These are phyloP conservation scores for Actinomortierella ambigua DNA, from an alignment of 371 early-diverging fungal species.

Conservation along the genomic window DNA sequence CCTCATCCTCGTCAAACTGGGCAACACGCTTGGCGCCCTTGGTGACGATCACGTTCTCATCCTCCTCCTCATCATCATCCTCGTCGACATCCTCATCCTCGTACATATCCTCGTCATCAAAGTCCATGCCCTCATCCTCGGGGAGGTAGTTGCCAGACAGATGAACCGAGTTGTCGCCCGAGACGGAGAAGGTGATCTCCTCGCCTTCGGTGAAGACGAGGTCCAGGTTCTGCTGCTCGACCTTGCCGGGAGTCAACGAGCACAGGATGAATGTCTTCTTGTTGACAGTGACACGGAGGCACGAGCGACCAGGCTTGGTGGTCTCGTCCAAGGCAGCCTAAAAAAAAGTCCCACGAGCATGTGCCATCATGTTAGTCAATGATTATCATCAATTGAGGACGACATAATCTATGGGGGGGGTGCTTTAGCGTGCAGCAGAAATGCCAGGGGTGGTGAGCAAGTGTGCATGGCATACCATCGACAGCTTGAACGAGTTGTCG, in stretches of 20 bases:
- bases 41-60: constrained; percentile 52
- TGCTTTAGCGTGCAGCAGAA: constrained; percentile 3
- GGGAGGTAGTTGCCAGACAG: constrained; percentile 79
- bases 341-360: too few species aligned
- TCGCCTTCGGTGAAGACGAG: constrained; percentile 79
- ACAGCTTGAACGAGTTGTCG: constrained; percentile 75
- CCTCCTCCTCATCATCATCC: constrained; percentile 54
- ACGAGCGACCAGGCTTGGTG: constrained; percentile 63
- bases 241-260: constrained; percentile 73
- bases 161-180: constrained; percentile 68
- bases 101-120: constrained; percentile 47
- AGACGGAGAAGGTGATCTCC: constrained; percentile 70
- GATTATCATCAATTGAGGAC: too few species aligned
- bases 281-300: constrained; percentile 69
- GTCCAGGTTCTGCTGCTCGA: constrained; percentile 77
- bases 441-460: neutral
- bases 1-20: constrained; percentile 42
- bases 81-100: constrained; percentile 46
- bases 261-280: constrained; percentile 79
- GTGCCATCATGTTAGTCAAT: too few species aligned
- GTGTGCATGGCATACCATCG: constrained; percentile 56
- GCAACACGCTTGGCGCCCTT: constrained; percentile 51
- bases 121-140: constrained; percentile 43
- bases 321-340: constrained; percentile 77
- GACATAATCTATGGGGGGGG: too few species aligned